A percentile compares a stretch with the other conserved stretches of the same genome.
phyloP scores from a whole-genome alignment of 2,329 filamentous ascomycete species.

The Penicillium hesseltinei region DNA sequence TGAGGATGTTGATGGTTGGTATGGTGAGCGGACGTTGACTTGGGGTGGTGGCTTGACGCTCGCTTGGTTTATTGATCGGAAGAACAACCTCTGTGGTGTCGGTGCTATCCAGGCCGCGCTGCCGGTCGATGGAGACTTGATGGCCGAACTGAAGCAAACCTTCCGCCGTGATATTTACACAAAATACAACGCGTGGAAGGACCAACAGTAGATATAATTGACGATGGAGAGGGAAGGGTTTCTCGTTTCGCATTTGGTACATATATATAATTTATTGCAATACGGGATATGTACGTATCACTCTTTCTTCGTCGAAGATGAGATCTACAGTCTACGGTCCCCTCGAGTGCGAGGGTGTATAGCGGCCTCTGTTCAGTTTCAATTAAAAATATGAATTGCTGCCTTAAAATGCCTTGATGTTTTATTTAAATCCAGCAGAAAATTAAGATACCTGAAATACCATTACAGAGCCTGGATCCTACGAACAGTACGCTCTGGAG shows the following conservation, averaged over 20 bases:
- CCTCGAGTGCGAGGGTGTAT: too few relatives aligned
- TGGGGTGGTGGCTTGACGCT: slow-evolving; percentile 51
- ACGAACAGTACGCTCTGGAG: too few relatives aligned
- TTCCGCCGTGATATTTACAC: slow-evolving; percentile 47
- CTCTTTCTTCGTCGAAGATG: background rate
- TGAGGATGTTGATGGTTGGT: slow-evolving; percentile 46
- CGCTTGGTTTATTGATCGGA: slow-evolving; percentile 52
- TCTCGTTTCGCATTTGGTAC: background rate
- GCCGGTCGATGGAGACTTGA: slow-evolving; percentile 30
- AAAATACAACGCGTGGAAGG: slow-evolving; percentile 37
- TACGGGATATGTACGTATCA: background rate
- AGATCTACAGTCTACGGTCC: background rate
- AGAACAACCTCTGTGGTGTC: slow-evolving; percentile 47
- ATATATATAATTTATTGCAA: background rate
- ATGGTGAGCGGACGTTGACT: slow-evolving; percentile 44
- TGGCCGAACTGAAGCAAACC: slow-evolving; percentile 41
- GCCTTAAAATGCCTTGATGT: too few relatives aligned
- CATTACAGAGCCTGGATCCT: too few relatives aligned
- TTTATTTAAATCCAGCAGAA: too few relatives aligned
- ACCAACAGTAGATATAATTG: background rate
- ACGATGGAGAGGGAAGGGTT: too few relatives aligned
- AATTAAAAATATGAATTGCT: too few relatives aligned
- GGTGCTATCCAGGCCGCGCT: slow-evolving; percentile 43
- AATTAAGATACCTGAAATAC: too few relatives aligned
- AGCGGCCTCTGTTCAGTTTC: too few relatives aligned